Base-by-base conservation (phyloP, 176 grass and related monocot species). In the Cenchrus fungigraminus region DNA sequence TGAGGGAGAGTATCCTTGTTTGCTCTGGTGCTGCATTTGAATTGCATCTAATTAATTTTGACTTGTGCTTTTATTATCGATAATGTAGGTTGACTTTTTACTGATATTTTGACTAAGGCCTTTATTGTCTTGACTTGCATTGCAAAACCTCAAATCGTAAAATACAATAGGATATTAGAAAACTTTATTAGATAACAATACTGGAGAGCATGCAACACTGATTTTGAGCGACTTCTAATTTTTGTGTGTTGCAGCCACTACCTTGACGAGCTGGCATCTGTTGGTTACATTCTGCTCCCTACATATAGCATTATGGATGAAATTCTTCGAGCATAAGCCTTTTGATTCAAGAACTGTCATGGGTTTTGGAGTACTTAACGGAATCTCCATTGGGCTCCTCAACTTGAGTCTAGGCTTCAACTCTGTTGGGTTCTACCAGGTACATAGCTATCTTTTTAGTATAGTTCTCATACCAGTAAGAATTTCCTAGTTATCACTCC, bases 361-460 rank as follows among this genome's bases (percentile, higher is more conserved):
- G 92, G 94, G 97, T 17, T 99, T 99, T 89, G 97, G 97, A 73
- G 89, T 99, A 12, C 91, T 99, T 50, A 99, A 99, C 68, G 97
- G 97, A 52, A 99, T 97, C 84, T 99, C 97, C 43, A 99, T 99
- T 84, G 97, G 97, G 12, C 94, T 99, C 56, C 91, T 99, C 76
- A 99, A 99, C 85, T 87, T 99, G 82, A 97, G 97, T 86, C 88
- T 99, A 64, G 97, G 97, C 50, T 99, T 99, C 87, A 99, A 99
- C 76, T 99, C 97, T 74, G 97, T 99, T 94, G 97, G 97, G 50
- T 99, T 99, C 86, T 99, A 99, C 84, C 97, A 99, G 97, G 97
- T 99, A 86, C 49, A 20, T 9, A 50, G 16, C 6, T 25, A 79
- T 79, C 46, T 85, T 82, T n/a, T 68, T 55, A 56, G 14, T 9